Evolutionary conservation across 495 filamentous ascomycete genomes (phyloP).

Genomic region (Filosporella fistucella): DNA sequence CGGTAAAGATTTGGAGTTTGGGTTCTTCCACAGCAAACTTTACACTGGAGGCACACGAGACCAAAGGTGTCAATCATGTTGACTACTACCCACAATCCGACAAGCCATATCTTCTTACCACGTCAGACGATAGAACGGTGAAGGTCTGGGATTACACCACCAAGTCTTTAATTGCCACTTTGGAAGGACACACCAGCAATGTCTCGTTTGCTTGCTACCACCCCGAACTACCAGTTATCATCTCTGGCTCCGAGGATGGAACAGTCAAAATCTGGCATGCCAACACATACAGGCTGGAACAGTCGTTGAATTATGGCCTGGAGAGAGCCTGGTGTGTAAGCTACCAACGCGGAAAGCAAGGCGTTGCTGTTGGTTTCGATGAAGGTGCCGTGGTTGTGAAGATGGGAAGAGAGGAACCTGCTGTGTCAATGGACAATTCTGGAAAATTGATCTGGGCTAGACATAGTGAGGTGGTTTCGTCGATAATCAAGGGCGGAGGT

Average conservation of each 20-base stretch:
- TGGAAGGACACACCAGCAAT: slow-evolving; percentile 97
- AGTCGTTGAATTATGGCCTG: slow-evolving; percentile 90
- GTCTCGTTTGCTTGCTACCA: slow-evolving; percentile 99
- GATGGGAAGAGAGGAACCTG: slow-evolving; percentile 95
- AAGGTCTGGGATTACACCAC: slow-evolving; percentile 99
- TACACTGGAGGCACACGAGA: slow-evolving; percentile 94
- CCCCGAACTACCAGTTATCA: slow-evolving; percentile 93
- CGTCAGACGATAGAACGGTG: slow-evolving; percentile 88
- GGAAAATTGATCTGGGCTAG: slow-evolving; percentile 95
- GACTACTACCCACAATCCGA: slow-evolving; percentile 89
- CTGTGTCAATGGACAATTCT: slow-evolving; percentile 92
- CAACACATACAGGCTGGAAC: slow-evolving; percentile 91
- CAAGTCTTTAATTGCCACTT: slow-evolving; percentile 90
- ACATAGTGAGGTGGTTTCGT: slow-evolving; percentile 89
- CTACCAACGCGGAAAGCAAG: slow-evolving; percentile 90
- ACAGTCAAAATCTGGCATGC: slow-evolving; percentile 99
- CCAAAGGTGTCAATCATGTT: slow-evolving; percentile 96
- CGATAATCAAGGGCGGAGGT: slow-evolving; percentile 88
- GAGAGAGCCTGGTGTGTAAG: slow-evolving; percentile 97
- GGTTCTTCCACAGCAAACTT: slow-evolving; percentile 88
- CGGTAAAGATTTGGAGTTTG: slow-evolving; percentile 96
- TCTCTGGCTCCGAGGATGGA: slow-evolving; percentile 97
- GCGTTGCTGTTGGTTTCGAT: slow-evolving; percentile 93
- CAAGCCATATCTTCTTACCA: slow-evolving; percentile 95
- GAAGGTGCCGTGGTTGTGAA: slow-evolving; percentile 97